A percentile compares a stretch with the other conserved stretches of the same genome.
Evolutionary conservation across 1,284 basidiomycete genomes (phyloP).

Genomic region (Amylostereum chailletii): DNA sequence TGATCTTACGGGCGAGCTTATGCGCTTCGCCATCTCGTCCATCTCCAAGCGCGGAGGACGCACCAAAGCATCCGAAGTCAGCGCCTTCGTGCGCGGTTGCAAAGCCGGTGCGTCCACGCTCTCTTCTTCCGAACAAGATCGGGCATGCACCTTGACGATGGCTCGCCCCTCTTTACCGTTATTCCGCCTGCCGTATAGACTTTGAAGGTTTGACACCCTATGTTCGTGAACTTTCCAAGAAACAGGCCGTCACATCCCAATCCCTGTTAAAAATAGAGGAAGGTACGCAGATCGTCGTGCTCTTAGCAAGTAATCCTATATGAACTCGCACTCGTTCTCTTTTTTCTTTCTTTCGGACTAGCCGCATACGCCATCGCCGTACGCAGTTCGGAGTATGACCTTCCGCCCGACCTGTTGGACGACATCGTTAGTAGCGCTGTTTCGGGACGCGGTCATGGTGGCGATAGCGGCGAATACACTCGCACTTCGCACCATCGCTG

Average conservation of each 20-base stretch:
- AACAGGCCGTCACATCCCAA: slow-evolving; percentile 79
- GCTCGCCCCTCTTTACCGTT: neutral
- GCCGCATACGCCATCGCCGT: slow-evolving; percentile 65
- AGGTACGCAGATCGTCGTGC: slow-evolving; percentile 41
- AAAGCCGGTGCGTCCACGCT: slow-evolving; percentile 51
- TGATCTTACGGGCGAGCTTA: slow-evolving; percentile 95
- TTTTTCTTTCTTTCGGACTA: slow-evolving; percentile 17
- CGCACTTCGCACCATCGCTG: slow-evolving; percentile 13
- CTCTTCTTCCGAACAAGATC: neutral
- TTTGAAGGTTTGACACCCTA: slow-evolving; percentile 69
- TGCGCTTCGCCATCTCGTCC: slow-evolving; percentile 86
- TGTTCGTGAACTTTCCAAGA: slow-evolving; percentile 72
- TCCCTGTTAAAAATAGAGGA: slow-evolving; percentile 93
- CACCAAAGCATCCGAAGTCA: slow-evolving; percentile 60
- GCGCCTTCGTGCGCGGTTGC: slow-evolving; percentile 73
- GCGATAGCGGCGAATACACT: slow-evolving; percentile 11
- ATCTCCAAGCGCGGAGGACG: slow-evolving; percentile 66
- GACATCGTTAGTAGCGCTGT: slow-evolving; percentile 50
- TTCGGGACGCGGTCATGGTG: slow-evolving; percentile 15
- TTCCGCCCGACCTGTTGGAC: slow-evolving; percentile 56
- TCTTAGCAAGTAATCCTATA: neutral
- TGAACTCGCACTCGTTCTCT: slow-evolving; percentile 1
- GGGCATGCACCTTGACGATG: no score
- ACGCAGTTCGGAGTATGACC: slow-evolving; percentile 62
- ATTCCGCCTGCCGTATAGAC: slow-evolving; percentile 32